Percentiles rank a stretch among this genome's conserved stretches.
These are phyloP conservation scores for Solioccasus polychromus DNA, from an alignment of 768 basidiomycete genomes.

Conservation along the genomic window DNA sequence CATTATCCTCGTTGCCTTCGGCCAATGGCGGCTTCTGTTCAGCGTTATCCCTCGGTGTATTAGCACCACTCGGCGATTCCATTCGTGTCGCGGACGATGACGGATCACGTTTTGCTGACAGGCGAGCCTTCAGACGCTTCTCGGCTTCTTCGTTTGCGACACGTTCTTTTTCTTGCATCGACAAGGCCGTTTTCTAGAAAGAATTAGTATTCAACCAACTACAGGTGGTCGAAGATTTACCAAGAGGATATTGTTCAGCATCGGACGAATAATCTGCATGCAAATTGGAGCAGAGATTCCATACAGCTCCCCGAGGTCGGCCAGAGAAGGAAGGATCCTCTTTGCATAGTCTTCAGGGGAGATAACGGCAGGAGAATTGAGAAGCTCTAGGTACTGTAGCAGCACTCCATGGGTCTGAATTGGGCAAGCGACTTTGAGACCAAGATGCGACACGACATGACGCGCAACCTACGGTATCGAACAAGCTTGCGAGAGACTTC, in stretches of 20 bases:
- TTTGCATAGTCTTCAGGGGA: slow-evolving; percentile 69
- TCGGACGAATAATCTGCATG: slow-evolving; percentile 92
- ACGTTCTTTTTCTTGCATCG: slow-evolving; percentile 65
- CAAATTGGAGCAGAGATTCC: slow-evolving; percentile 83
- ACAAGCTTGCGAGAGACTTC: slow-evolving; percentile 83
- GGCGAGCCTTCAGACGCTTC: slow-evolving; percentile 75
- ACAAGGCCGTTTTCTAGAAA: slow-evolving; percentile 55
- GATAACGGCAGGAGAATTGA: slow-evolving; percentile 70
- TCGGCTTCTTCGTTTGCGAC: slow-evolving; percentile 73
- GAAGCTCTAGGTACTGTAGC: slow-evolving; percentile 87
- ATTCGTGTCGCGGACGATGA: slow-evolving; percentile 51
- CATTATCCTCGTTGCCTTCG: slow-evolving; percentile 42
- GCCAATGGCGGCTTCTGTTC: slow-evolving; percentile 24
- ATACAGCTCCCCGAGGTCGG: slow-evolving; percentile 70
- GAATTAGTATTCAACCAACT: slow-evolving; percentile 7
- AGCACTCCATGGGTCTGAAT: slow-evolving; percentile 86
- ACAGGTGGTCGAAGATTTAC: slow-evolving; percentile 35
- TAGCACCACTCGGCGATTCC: slow-evolving; percentile 53
- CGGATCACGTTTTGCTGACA: slow-evolving; percentile 73
- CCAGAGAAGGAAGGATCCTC: slow-evolving; percentile 70
- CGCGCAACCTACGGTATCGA: slow-evolving; percentile 71
- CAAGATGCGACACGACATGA: slow-evolving; percentile 12
- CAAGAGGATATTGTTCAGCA: slow-evolving; percentile 60
- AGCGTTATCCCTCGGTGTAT: slow-evolving; percentile 26
- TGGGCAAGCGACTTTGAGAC: slow-evolving; percentile 20